phyloP scores from a whole-genome alignment of 2,329 filamentous ascomycete genomes.

The Aureobasidium musti region DNA sequence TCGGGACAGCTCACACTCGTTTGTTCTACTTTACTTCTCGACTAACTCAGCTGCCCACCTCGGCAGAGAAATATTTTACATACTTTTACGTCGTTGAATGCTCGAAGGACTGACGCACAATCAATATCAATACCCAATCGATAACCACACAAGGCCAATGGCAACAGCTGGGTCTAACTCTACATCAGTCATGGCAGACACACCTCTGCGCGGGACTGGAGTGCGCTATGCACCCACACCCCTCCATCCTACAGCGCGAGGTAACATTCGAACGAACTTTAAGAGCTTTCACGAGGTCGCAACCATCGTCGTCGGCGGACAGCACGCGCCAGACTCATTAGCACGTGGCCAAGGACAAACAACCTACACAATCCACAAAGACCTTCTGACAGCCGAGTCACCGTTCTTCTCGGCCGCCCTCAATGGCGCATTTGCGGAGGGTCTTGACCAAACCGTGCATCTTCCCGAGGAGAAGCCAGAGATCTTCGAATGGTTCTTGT shows the following conservation, averaged over 20 bases:
- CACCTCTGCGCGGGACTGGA: conserved; percentile 24
- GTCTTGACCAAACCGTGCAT: conserved; percentile 45
- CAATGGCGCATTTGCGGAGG: conserved; percentile 51
- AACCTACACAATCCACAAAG: conserved; percentile 52
- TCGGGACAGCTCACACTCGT: conserved; percentile 16
- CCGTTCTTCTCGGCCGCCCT: conserved; percentile 56
- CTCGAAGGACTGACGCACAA: neutral
- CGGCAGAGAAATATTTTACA: conserved; percentile 2
- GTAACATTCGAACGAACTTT: conserved; percentile 42
- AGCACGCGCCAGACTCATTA: conserved; percentile 31
- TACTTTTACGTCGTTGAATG: conserved; percentile 2
- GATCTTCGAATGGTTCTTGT: conserved; percentile 54
- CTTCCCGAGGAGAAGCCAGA: conserved; percentile 50
- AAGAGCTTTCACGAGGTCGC: conserved; percentile 47
- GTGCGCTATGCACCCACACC: conserved; percentile 29
- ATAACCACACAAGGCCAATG: conserved; percentile 12
- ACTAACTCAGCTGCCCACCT: conserved; percentile 7
- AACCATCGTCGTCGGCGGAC: conserved; percentile 44
- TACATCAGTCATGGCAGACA: neutral
- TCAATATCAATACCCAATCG: neutral
- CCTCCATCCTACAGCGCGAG: conserved; percentile 24
- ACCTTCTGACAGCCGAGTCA: conserved; percentile 50
- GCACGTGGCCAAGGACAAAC: conserved; percentile 38
- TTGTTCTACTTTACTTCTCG: conserved; percentile 7
- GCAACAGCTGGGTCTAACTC: conserved; percentile 18